Evolutionary conservation across 805 yeast species (phyloP), one percentile per base, ranked within the genome.

Genomic region (baker's yeast (Saccharomyces cerevisiae)): DNA sequence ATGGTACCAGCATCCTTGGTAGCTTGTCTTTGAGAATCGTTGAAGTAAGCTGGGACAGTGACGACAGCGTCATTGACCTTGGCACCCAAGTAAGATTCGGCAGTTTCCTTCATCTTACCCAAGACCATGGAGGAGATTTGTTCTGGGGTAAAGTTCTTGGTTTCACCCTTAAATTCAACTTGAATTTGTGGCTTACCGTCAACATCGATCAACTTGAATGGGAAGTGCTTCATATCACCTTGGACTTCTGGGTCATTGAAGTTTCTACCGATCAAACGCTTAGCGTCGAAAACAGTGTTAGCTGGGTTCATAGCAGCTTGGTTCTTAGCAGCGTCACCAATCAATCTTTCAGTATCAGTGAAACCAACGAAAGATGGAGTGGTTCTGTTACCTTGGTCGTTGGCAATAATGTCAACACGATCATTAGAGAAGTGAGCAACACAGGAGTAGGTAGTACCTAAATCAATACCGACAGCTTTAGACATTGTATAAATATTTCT

Each of bases 301-400:
- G 77, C 63, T 52, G 97, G 97, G 78, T 92, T 92, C 84, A 91
- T 87, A 61, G 97, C 96, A 54, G 96, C 96, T 78, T 92, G 97
- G 76, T 92, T 91, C 84, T 92, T 92, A 57, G 97, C 98, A 64
- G 97, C 96, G 76, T 90, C 97, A 74, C 97, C 97, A 65, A 90
- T 90, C 67, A 90, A 80, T 77, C 97, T 86, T 78, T 92, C 98
- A 46, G 91, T 81, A 70, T 89, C 97, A 30, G 96, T 89, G 82
- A 91, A 91, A 51, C 96, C 97, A 59, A 92, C 97, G 72, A 87
- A 91, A 36, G 97, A 90, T 41, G 97, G 97, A 21, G 97, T 91
- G 59, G 96, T 92, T 80, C 97, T 87, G 81, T 92, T 91, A 79
- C 98, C 98, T 78, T 92, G 97, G 74, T 91, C 97, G 70, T 91